phyloP scores from a whole-genome alignment of 176 grass and related monocot genomes.

The Alloteropsis semialata region DNA sequence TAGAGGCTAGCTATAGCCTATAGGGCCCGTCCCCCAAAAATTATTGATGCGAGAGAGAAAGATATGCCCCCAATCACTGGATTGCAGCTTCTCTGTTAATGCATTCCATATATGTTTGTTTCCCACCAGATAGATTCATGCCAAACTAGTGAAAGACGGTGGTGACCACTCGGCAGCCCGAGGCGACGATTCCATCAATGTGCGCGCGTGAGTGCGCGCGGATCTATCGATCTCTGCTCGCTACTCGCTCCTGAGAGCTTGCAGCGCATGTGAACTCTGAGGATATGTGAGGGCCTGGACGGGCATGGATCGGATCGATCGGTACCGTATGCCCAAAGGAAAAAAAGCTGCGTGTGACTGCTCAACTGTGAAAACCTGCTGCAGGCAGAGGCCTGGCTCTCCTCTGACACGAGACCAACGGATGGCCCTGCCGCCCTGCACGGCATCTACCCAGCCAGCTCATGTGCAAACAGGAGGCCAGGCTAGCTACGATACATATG shows the following conservation, averaged over 20 bases:
- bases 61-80: conserved; percentile 2
- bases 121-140: conserved; percentile 7
- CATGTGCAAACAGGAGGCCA: conserved; percentile 4
- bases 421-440: conserved; percentile 21
- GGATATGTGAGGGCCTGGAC: conserved; percentile 25
- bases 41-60: not conserved
- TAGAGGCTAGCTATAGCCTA: not conserved
- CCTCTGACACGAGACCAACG: conserved; percentile 22
- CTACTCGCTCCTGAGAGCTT: conserved; percentile 15
- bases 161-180: conserved; percentile 4
- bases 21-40: not conserved
- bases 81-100: not conserved
- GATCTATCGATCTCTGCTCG: not conserved
- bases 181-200: not conserved
- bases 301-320: not conserved
- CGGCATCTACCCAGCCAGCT: conserved; percentile 23
- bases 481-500: not conserved
- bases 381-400: too few relatives aligned
- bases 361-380: conserved; percentile 17
- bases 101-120: conserved; percentile 28
- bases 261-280: conserved; percentile 36
- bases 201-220: not conserved
- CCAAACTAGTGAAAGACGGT: conserved; percentile 25
- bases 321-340: not conserved
- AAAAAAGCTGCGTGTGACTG: conserved; percentile 20